A percentile compares a stretch with the other conserved stretches of the same genome.
Conservation (phyloP, 129 eudicot genomes). For the Oenanthe sinensis region DNA sequence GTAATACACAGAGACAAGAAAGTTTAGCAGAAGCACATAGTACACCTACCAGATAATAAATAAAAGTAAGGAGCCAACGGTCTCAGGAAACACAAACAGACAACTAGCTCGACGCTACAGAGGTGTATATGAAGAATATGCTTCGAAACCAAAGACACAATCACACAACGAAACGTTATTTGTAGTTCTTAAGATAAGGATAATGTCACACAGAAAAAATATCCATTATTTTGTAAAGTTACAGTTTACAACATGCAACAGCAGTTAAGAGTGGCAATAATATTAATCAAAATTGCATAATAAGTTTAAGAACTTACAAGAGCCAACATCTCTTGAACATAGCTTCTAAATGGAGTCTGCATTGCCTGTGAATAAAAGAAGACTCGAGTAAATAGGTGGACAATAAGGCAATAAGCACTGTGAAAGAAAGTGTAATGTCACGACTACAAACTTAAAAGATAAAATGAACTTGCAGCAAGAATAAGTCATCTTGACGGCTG, state of each 20-base stretch:
- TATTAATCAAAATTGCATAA: not conserved
- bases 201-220: not conserved
- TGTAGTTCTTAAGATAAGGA: too few relatives aligned
- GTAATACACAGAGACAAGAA: not conserved
- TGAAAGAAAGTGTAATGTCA: not conserved
- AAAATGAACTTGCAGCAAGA: not conserved
- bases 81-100: not conserved
- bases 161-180: too few relatives aligned
- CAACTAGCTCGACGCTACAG: not conserved
- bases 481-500: not conserved
- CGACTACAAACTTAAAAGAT: not conserved
- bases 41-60: too few relatives aligned
- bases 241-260: not conserved
- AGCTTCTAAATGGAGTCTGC: conserved; percentile 89
- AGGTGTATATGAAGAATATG: not conserved
- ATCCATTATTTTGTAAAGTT: too few relatives aligned
- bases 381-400: not conserved
- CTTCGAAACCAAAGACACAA: too few relatives aligned
- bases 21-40: not conserved
- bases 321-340: conserved; percentile 66
- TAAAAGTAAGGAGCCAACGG: not conserved
- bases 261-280: not conserved
- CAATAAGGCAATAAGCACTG: not conserved
- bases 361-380: conserved; percentile 44
- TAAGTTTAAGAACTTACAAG: conserved; percentile 39